Conservation (phyloP, 768 basidiomycete genomes). For the Tylopilus felleus region DNA sequence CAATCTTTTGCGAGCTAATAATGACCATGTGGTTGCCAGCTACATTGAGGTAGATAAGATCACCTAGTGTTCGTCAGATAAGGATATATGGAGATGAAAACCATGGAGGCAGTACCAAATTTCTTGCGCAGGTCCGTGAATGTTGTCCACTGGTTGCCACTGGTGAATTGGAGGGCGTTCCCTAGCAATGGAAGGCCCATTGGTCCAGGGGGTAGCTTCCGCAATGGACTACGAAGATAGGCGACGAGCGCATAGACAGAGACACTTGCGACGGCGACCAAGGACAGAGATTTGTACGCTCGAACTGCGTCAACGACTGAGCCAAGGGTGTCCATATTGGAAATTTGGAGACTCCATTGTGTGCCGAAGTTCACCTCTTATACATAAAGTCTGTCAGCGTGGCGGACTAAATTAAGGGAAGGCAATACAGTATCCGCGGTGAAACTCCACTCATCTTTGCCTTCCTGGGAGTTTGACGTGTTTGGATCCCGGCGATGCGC, state of each 20-base stretch:
- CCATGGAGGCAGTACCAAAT: not conserved
- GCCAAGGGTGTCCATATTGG: not conserved
- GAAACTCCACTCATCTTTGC: no score
- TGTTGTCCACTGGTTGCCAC: not conserved
- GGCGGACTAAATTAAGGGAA: no score
- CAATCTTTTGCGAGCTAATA: slow-evolving; percentile 30
- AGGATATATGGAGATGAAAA: not conserved
- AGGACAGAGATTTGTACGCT: not conserved
- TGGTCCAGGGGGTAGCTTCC: slow-evolving; percentile 6
- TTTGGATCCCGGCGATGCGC: no score
- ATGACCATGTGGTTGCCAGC: slow-evolving; percentile 26
- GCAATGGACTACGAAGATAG: slow-evolving; percentile 2
- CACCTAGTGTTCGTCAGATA: not conserved
- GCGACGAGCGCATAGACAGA: not conserved
- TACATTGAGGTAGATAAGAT: slow-evolving; percentile 7
- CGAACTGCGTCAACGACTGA: not conserved
- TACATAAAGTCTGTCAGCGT: not conserved
- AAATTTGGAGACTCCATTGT: not conserved
- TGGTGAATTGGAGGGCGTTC: not conserved
- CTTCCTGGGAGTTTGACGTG: no score
- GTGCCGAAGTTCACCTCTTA: not conserved
- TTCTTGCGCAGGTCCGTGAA: not conserved
- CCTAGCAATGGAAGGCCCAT: slow-evolving; percentile 5
- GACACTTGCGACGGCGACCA: not conserved
- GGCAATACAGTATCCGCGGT: no score